phyloP scores from a whole-genome alignment of 805 yeast genomes.

The Starmera quercuum region DNA sequence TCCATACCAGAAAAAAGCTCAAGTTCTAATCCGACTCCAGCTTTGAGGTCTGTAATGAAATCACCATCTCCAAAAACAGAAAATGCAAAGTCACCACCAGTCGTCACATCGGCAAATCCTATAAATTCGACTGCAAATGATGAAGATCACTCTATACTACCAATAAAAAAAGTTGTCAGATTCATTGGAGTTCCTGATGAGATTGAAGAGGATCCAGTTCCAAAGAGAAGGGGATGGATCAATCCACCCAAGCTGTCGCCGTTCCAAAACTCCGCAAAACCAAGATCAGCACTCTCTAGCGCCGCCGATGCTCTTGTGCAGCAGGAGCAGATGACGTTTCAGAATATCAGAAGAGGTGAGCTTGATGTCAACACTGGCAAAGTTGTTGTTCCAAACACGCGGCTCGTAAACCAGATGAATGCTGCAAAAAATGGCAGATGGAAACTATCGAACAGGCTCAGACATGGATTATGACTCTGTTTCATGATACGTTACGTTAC shows the following conservation, averaged over 20 bases:
- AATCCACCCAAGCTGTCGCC: slow-evolving; percentile 11
- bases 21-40: not conserved
- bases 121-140: not conserved
- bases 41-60: not conserved
- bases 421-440: not conserved
- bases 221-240: slow-evolving; percentile 17
- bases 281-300: slow-evolving; percentile 7
- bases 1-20: not conserved
- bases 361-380: slow-evolving; percentile 13
- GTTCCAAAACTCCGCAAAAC: slow-evolving; percentile 1
- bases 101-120: not conserved
- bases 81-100: not conserved
- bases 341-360: slow-evolving; percentile 15
- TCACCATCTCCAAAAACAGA: not conserved
- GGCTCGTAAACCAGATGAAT: slow-evolving; percentile 1
- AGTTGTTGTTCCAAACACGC: slow-evolving; percentile 8
- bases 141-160: slow-evolving; percentile 2
- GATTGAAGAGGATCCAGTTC: slow-evolving; percentile 12
- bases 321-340: slow-evolving; percentile 17
- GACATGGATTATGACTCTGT: not conserved
- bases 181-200: slow-evolving; percentile 20
- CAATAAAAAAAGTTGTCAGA: slow-evolving; percentile 17
- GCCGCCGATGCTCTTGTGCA: slow-evolving; percentile 17
- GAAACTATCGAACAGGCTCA: not conserved
- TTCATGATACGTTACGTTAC: too few relatives aligned